Evolutionary conservation across 1,284 basidiomycete genomes (phyloP).

Genomic region (Trichosporon sp.): DNA sequence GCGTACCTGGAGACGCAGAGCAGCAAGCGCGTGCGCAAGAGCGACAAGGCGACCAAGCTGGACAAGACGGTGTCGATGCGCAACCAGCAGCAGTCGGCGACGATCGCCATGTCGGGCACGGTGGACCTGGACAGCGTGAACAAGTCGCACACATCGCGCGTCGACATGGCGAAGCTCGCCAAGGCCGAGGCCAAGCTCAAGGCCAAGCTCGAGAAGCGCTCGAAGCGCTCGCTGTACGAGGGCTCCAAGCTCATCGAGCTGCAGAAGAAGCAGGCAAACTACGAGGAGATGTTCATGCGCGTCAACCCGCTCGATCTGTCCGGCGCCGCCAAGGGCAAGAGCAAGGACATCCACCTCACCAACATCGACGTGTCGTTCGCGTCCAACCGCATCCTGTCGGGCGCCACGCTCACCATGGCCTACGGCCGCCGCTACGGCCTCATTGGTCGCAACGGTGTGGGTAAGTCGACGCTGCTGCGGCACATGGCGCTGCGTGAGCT

Average conservation of each 20-base stretch:
- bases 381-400: conserved; percentile 79
- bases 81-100: conserved; percentile 69
- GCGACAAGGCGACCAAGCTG: conserved; percentile 60
- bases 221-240: conserved; percentile 84
- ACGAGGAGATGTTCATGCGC: conserved; percentile 99
- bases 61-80: conserved; percentile 96
- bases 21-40: conserved; percentile 54
- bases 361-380: conserved; percentile 94
- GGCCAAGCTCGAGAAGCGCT: conserved; percentile 95
- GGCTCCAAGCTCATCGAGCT: conserved; percentile 92
- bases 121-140: conserved; percentile 92
- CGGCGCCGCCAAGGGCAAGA: conserved; percentile 76
- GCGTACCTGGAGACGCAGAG: conserved; percentile 64
- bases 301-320: conserved; percentile 92
- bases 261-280: conserved; percentile 89
- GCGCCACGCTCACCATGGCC: conserved; percentile 78
- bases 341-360: conserved; percentile 91
- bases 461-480: conserved; percentile 95
- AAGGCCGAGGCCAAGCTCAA: conserved; percentile 97
- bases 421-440: conserved; percentile 79
- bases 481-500: conserved; percentile 95
- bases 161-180: conserved; percentile 96
- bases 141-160: conserved; percentile 89
- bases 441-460: conserved; percentile 72
- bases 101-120: conserved; percentile 75